Conservation (phyloP, 495 filamentous ascomycete genomes). For the Bryoglossum gracile region DNA sequence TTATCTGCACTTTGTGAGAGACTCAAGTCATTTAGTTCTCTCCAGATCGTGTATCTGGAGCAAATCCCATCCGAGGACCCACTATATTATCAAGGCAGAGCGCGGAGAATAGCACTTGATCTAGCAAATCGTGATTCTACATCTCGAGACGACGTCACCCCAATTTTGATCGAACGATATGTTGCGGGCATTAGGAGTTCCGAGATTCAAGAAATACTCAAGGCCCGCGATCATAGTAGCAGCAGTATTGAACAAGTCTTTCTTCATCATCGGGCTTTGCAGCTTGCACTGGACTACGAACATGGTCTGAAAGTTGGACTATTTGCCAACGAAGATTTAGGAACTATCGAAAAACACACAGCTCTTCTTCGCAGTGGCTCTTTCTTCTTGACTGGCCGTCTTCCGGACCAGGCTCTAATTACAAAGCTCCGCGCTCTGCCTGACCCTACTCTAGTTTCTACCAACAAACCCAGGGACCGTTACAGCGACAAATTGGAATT, state of each 20-base stretch:
- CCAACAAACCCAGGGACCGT: conserved; percentile 30
- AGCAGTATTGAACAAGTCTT: conserved; percentile 23
- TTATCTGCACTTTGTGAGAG: conserved; percentile 34
- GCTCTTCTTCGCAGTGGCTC: conserved; percentile 25
- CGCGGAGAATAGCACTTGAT: conserved; percentile 30
- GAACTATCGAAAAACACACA: conserved; percentile 35
- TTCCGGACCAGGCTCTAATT: conserved; percentile 2
- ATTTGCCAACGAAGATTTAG: conserved; percentile 28
- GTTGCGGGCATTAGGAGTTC: conserved; percentile 36
- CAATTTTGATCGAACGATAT: conserved; percentile 32
- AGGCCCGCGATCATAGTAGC: conserved; percentile 25
- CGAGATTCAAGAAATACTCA: conserved; percentile 31
- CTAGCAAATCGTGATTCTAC: conserved; percentile 23
- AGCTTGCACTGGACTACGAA: conserved; percentile 42
- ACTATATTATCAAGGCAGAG: conserved; percentile 34
- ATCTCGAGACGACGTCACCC: conserved; percentile 13
- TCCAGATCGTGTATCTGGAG: conserved; percentile 39
- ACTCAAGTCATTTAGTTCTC: conserved; percentile 37
- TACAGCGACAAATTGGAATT: conserved; percentile 58
- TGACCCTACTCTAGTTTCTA: conserved; percentile 23
- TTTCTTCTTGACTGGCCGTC: background rate
- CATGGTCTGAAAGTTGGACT: conserved; percentile 35
- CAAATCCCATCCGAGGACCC: conserved; percentile 41
- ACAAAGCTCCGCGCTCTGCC: conserved; percentile 22
- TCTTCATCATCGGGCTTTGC: conserved; percentile 34